Evolutionary conservation across 352 stramenopile genomes (phyloP).

Genomic region (Phytophthora aleatoria): DNA sequence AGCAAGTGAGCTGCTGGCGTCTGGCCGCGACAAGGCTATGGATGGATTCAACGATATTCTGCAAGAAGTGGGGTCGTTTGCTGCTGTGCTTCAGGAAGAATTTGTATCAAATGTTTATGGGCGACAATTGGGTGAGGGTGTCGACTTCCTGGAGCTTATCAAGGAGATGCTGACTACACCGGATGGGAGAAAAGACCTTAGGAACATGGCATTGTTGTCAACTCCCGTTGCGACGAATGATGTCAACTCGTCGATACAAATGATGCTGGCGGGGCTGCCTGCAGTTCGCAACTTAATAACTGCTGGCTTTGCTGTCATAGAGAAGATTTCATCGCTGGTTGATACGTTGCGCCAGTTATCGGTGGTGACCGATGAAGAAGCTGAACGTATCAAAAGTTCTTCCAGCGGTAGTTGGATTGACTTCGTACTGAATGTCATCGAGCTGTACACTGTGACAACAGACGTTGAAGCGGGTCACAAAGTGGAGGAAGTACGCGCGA

Average conservation of each 20-base stretch:
- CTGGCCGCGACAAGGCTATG: conserved; percentile 13
- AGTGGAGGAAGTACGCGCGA: conserved; percentile 6
- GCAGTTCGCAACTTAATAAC: conserved; percentile 26
- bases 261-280: conserved; percentile 11
- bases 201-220: not conserved
- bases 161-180: conserved; percentile 7
- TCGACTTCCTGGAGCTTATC: conserved; percentile 16
- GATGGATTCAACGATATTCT: conserved; percentile 28
- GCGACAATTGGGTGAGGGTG: conserved; percentile 4
- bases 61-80: conserved; percentile 32
- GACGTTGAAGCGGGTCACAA: conserved; percentile 3
- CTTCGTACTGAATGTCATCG: conserved; percentile 22
- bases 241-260: conserved; percentile 5
- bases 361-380: conserved; percentile 15
- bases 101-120: conserved; percentile 39
- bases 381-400: conserved; percentile 13
- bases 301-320: conserved; percentile 25
- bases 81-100: conserved; percentile 38
- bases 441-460: conserved; percentile 6
- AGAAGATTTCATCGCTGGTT: conserved; percentile 26
- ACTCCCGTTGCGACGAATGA: conserved; percentile 3
- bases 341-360: conserved; percentile 14
- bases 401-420: conserved; percentile 26
- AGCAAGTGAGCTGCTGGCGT: conserved; percentile 28
- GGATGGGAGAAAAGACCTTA: conserved; percentile 11